Percentiles rank a stretch among this genome's conserved stretches.
Evolutionary conservation across 2,329 filamentous ascomycete genomes (phyloP).

Genomic region (Aspergillus caelatus): DNA sequence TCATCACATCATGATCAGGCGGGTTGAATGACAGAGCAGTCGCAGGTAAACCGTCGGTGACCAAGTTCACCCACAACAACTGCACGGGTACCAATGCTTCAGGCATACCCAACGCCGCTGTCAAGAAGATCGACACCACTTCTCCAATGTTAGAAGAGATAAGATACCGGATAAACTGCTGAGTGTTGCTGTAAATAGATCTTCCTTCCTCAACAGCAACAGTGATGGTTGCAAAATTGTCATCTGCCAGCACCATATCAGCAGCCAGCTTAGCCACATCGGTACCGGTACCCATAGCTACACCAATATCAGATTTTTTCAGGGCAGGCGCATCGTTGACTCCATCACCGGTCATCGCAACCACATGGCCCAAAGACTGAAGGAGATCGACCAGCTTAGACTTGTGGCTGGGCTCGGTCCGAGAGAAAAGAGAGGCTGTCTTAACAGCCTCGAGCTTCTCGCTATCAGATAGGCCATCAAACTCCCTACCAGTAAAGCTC

Average conservation of each 20-base stretch:
- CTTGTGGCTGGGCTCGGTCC: constrained; percentile 94
- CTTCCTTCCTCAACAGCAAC: constrained; percentile 94
- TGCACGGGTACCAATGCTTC: constrained; percentile 97
- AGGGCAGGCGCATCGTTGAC: constrained; percentile 97
- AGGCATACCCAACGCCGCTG: constrained; percentile 93
- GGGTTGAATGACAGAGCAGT: constrained; percentile 98
- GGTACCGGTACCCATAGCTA: constrained; percentile 97
- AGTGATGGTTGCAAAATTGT: constrained; percentile 98
- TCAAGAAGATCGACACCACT: constrained; percentile 98
- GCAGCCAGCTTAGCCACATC: constrained; percentile 96
- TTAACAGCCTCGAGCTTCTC: constrained; percentile 85
- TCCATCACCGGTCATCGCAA: constrained; percentile 98
- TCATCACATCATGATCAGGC: constrained; percentile 98
- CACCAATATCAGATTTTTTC: constrained; percentile 98
- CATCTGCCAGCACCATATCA: constrained; percentile 97
- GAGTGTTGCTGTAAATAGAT: constrained; percentile 99
- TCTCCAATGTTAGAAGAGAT: constrained; percentile 99
- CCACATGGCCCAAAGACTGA: constrained; percentile 88
- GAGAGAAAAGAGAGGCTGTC: constrained; percentile 87
- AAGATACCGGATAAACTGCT: constrained; percentile 98
- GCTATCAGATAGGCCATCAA: constrained; percentile 76
- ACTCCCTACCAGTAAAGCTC: constrained; percentile 93
- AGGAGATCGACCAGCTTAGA: constrained; percentile 96
- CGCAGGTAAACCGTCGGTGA: constrained; percentile 94
- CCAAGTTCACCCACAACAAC: constrained; percentile 97